These are phyloP conservation scores for Coemansia umbellata DNA, from an alignment of 192 early-diverging fungal genomes.

Conservation along the genomic window DNA sequence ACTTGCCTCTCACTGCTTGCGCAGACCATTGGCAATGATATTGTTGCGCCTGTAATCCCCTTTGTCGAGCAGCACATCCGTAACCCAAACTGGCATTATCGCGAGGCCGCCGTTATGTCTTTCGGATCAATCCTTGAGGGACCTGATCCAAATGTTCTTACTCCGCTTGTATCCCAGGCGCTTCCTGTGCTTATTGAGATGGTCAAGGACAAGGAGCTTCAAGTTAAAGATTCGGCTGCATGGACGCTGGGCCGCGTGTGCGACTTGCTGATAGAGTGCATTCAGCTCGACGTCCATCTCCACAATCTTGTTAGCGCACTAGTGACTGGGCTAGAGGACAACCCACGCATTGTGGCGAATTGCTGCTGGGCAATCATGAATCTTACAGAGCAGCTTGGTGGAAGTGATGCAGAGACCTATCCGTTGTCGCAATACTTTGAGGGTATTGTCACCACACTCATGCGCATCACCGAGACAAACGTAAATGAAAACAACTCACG, in stretches of 20 bases:
- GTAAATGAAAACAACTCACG: constrained; percentile 83
- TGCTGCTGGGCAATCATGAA: constrained; percentile 97
- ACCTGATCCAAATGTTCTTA: constrained; percentile 61
- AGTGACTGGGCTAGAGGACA: constrained; percentile 79
- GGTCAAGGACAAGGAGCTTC: constrained; percentile 80
- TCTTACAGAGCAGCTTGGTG: constrained; percentile 79
- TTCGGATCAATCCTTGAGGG: constrained; percentile 99
- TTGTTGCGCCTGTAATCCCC: constrained; percentile 80
- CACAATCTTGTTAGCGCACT: constrained; percentile 71
- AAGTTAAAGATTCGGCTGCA: constrained; percentile 96
- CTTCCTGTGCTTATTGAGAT: constrained; percentile 84
- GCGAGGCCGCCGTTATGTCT: constrained; percentile 97
- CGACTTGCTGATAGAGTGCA: constrained; percentile 70
- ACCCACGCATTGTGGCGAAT: constrained; percentile 85
- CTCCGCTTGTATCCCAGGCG: constrained; percentile 75
- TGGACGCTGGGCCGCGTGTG: constrained; percentile 98
- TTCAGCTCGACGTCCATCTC: constrained; percentile 69
- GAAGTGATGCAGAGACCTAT: constrained; percentile 59
- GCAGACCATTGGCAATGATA: constrained; percentile 71
- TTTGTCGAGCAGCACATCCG: constrained; percentile 87
- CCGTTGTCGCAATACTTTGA: constrained; percentile 84
- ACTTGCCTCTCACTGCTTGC: constrained; percentile 91
- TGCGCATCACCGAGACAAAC: constrained; percentile 69
- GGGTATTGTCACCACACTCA: constrained; percentile 68
- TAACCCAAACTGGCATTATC: constrained; percentile 85